phyloP scores from a whole-genome alignment of 192 early-diverging fungal species.

The Oehlia diaphana region DNA sequence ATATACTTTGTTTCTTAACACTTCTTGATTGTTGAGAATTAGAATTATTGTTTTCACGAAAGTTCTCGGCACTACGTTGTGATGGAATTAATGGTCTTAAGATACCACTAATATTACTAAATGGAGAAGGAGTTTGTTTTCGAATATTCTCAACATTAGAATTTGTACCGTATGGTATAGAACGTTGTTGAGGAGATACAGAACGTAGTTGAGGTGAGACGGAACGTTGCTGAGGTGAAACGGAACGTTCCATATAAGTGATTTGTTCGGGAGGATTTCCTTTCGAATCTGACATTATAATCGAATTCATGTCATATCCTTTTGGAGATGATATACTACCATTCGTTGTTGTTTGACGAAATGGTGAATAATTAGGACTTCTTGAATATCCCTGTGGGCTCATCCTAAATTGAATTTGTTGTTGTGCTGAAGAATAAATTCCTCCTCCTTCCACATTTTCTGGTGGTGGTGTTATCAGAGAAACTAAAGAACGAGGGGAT shows the following conservation, averaged over 20 bases:
- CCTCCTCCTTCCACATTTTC: not conserved
- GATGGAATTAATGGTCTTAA: not conserved
- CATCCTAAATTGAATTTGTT: not conserved
- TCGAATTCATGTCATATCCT: not conserved
- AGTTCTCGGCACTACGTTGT: conserved; percentile 3
- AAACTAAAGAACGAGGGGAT: too few relatives aligned
- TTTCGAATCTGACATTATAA: not conserved
- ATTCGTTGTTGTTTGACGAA: not conserved
- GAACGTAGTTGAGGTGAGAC: not conserved
- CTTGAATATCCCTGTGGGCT: not conserved
- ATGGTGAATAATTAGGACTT: not conserved
- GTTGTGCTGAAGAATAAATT: not conserved
- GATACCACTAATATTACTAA: not conserved
- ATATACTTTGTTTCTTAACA: not conserved
- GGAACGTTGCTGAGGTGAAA: not conserved
- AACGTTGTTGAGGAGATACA: not conserved
- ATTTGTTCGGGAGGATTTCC: conserved; percentile 3
- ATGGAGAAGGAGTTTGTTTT: conserved; percentile 13
- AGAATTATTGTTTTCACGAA: conserved; percentile 11
- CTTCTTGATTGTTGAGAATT: not conserved
- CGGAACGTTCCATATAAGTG: not conserved
- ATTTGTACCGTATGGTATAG: too few relatives aligned
- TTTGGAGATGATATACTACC: not conserved
- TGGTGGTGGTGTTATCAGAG: not conserved
- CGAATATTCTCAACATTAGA: not conserved